Base-by-base conservation (phyloP, 192 early-diverging fungal species). In the Phycomyces nitens region DNA sequence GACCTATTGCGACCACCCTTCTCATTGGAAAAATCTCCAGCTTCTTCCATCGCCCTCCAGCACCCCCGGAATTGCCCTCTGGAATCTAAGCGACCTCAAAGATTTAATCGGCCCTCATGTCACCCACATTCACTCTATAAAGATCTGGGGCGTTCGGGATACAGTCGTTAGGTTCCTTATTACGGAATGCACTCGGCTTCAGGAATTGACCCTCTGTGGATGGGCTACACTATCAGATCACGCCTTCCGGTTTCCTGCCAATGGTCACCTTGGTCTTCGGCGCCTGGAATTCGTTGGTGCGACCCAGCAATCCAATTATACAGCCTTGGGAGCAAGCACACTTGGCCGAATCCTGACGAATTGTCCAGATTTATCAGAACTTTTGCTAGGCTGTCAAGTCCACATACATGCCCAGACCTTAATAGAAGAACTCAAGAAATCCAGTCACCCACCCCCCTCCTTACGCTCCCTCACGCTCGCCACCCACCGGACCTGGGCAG, bases 211-310 rank as follows among this genome's bases (percentile, higher is more conserved):
- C 0, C 12, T 65, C 15, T 55, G 42, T 41, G 53, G 63, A 9
- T 65, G 63, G 63, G 23, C 53, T 1, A 65, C 63, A 0, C 34
- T 65, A 29, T 65, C 63, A 14, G 39, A 65, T 47, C 54, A 65
- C 27, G 63, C 63, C 1, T 65, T 65, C 54, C 38, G 39, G 29
- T 16, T 27, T 10, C 53, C 29, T 9, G 16, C 26, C 11, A 4
- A 40, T 20, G 29, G 15, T 26, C 16, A 3, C 24, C 43, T 65
- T 16, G 22, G 23, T 0, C 43, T 65, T 24, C 54, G 42, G 6
- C 53, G 53, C 15, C 22, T 65, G 0, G 23, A 42, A n/a, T 43
- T 65, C 5, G 22, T 42, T 14, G 63, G 63, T 26, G 60, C 47
- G 6, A n/a, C 8, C 7, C 23, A 62, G 5, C 63, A 56, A 29